These are phyloP conservation scores for Kipferlia bialata DNA, from an alignment of 78 protist genomes.

Conservation along the genomic window DNA sequence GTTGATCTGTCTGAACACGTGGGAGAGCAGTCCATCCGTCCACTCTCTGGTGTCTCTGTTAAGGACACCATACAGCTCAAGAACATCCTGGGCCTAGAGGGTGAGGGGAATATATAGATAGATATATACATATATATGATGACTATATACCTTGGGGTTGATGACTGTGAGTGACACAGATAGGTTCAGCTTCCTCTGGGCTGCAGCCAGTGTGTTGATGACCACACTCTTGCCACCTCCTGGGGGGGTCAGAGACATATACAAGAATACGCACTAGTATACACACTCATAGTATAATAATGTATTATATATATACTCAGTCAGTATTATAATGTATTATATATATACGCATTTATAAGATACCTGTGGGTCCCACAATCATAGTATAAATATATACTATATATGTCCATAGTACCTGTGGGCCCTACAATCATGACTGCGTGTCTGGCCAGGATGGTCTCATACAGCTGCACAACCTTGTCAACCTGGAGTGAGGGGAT, in stretches of 20 bases:
- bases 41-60: conserved; percentile 74
- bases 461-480: conserved; percentile 73
- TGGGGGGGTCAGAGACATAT: conserved; percentile 76
- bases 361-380: too few relatives aligned
- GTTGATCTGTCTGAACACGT: conserved; percentile 59
- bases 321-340: too few relatives aligned
- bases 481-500: conserved; percentile 45
- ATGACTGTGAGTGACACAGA: conserved; percentile 42
- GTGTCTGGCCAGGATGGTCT: conserved; percentile 74
- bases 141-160: conserved; percentile 73
- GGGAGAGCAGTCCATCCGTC: conserved; percentile 75
- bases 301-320: too few relatives aligned
- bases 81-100: conserved; percentile 42
- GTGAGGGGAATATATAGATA: too few relatives aligned
- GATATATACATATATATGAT: too few relatives aligned
- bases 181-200: conserved; percentile 44
- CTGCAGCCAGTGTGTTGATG: conserved; percentile 35
- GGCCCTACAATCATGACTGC: conserved; percentile 81
- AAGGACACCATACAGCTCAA: conserved; percentile 72
- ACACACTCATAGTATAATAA: too few relatives aligned
- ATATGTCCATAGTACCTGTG: conserved; percentile 30
- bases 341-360: too few relatives aligned
- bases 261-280: too few relatives aligned
- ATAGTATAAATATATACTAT: too few relatives aligned
- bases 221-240: conserved; percentile 72